Percentiles rank a stretch among this genome's conserved stretches.
Conservation (phyloP, 495 filamentous ascomycete genomes). For the Penicillium longicatenatum region DNA sequence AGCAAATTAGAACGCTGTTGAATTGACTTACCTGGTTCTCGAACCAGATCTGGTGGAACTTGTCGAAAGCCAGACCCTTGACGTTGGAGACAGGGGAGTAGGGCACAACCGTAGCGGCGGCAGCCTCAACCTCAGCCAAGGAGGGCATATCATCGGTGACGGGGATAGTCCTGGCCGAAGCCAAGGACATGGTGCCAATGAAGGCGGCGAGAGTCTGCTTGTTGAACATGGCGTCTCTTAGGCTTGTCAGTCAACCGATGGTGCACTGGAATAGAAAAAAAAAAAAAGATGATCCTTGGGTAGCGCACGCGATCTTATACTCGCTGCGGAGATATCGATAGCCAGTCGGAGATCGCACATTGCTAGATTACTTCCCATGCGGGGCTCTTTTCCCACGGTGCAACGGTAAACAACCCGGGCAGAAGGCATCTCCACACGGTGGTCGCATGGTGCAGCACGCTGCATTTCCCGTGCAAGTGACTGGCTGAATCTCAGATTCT, state of each 20-base stretch:
- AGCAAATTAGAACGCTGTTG: too few relatives aligned
- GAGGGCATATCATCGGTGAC: slow-evolving; percentile 28
- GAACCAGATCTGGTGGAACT: slow-evolving; percentile 65
- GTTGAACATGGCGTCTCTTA: slow-evolving; percentile 21
- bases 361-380: background rate
- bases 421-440: background rate
- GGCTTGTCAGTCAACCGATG: background rate
- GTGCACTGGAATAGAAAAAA: background rate
- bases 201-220: slow-evolving; percentile 26
- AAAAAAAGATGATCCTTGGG: background rate
- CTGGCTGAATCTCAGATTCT: background rate
- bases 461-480: background rate
- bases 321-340: background rate
- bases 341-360: background rate
- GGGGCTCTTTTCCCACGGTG: background rate
- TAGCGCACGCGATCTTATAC: slow-evolving; percentile 20
- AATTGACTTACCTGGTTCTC: slow-evolving; percentile 63
- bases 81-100: slow-evolving; percentile 59
- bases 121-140: slow-evolving; percentile 33
- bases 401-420: background rate
- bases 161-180: slow-evolving; percentile 28
- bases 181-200: slow-evolving; percentile 25
- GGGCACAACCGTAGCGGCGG: slow-evolving; percentile 34
- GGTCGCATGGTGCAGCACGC: background rate
- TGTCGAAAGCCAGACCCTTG: slow-evolving; percentile 61